A percentile compares a stretch with the other conserved stretches of the same genome.
These are phyloP conservation scores for Symbiodinium natans DNA, from an alignment of 73 alveolate species.

Conservation along the genomic window DNA sequence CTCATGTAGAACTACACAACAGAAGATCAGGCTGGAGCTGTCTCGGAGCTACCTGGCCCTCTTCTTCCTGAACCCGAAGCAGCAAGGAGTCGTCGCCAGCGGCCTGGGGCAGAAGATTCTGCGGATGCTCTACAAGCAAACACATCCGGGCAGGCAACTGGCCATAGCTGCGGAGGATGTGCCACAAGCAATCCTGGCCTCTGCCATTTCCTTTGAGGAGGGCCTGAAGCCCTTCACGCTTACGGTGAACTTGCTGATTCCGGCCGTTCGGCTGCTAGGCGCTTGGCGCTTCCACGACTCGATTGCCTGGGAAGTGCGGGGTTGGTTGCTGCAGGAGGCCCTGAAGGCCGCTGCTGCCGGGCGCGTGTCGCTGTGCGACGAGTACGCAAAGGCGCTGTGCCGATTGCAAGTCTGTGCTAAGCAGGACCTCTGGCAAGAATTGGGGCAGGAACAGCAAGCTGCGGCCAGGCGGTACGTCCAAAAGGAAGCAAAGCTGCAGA, in stretches of 20 bases:
- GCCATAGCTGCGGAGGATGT: neutral
- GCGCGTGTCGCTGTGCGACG: neutral
- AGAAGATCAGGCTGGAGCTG: neutral
- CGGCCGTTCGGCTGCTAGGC: neutral
- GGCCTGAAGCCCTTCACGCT: neutral
- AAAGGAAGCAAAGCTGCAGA: no score
- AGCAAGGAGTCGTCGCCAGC: neutral
- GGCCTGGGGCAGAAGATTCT: neutral
- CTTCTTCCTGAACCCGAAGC: neutral
- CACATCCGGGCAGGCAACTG: neutral
- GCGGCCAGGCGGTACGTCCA: no score
- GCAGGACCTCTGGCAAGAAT: no score
- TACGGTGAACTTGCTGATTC: neutral
- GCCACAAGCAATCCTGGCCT: neutral
- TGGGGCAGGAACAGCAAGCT: no score
- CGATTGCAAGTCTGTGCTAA: neutral
- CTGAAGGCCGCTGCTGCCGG: neutral
- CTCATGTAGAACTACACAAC: no score
- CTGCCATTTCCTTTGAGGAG: neutral
- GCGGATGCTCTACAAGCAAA: neutral
- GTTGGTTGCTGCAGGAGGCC: neutral
- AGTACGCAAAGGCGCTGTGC: neutral
- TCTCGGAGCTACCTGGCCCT: neutral
- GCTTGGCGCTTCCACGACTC: neutral
- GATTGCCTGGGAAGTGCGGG: neutral